phyloP scores from a whole-genome alignment of 345 rosid species.

The Eucalyptus grandis region DNA sequence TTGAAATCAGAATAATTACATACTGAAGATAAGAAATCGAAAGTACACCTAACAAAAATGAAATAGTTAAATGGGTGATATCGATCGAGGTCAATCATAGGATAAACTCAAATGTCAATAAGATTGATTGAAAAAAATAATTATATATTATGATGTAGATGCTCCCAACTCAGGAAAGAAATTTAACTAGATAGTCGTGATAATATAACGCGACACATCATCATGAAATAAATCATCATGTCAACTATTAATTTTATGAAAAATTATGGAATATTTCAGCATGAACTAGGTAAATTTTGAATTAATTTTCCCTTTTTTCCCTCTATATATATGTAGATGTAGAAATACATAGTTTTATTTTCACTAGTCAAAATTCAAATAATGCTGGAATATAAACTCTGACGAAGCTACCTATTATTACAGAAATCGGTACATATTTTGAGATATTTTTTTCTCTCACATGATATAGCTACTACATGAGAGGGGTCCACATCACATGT shows the following conservation, averaged over 20 bases:
- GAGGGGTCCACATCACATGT: background rate
- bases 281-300: background rate
- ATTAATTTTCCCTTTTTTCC: background rate
- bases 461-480: background rate
- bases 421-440: background rate
- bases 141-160: background rate
- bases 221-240: background rate
- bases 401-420: background rate
- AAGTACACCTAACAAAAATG: background rate
- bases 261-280: background rate
- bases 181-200: background rate
- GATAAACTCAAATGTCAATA: background rate
- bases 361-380: background rate
- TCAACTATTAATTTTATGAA: background rate
- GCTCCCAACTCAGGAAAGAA: background rate
- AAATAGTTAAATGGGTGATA: background rate
- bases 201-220: background rate
- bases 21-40: background rate
- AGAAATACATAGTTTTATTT: background rate
- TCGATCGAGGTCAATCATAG: background rate
- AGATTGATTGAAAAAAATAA: background rate
- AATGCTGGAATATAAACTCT: background rate
- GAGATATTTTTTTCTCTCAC: background rate
- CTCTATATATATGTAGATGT: background rate
- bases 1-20: background rate